Conservation (phyloP, 306 rosid genomes). For the Fragaria nilgerrensis region DNA sequence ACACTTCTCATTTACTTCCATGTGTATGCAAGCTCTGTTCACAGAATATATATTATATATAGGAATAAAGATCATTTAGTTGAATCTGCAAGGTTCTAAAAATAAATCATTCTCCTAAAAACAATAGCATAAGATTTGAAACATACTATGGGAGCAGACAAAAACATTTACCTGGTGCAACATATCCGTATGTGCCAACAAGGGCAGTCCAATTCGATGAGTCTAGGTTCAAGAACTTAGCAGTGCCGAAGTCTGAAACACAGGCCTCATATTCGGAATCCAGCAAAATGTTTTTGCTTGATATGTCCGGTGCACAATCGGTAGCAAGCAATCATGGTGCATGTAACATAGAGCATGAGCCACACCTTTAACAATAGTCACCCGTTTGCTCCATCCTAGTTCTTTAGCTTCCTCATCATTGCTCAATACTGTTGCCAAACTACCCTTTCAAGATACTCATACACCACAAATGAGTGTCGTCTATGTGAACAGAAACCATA, state of each 20-base stretch:
- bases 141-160: too few species aligned
- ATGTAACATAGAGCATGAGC: constrained; percentile 20
- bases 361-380: constrained; percentile 17
- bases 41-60: too few species aligned
- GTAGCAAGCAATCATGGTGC: neutral
- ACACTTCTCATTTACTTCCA: too few species aligned
- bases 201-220: constrained; percentile 23
- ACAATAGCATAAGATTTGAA: too few species aligned
- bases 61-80: too few species aligned
- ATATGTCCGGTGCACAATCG: constrained; percentile 7
- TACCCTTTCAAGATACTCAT: constrained; percentile 17
- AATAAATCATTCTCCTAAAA: too few species aligned
- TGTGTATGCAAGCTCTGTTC: too few species aligned
- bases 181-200: constrained; percentile 21
- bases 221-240: constrained; percentile 5
- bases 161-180: constrained; percentile 13
- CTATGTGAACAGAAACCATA: constrained; percentile 18
- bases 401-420: constrained; percentile 9
- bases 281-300: constrained; percentile 24
- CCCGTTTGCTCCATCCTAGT: constrained; percentile 18
- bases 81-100: too few species aligned
- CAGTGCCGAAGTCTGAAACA: constrained; percentile 20
- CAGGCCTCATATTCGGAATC: constrained; percentile 4
- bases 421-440: neutral
- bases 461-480: constrained; percentile 11